Percentiles rank a stretch among this genome's conserved stretches.
phyloP scores from a whole-genome alignment of 225 moss, liverwort and hornwort species.

The Asterella californica region DNA sequence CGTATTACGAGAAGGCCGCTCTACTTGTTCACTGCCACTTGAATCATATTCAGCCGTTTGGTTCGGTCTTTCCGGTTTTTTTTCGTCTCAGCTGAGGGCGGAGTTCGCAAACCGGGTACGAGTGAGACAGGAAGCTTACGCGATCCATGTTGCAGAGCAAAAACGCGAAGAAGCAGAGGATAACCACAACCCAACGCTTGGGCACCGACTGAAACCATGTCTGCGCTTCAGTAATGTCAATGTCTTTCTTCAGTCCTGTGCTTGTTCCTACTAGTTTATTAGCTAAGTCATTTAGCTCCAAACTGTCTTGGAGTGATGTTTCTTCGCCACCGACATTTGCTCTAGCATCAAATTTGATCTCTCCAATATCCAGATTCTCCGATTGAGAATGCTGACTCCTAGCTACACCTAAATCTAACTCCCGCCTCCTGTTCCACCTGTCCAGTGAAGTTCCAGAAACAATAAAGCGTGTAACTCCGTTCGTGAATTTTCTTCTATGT shows the following conservation, averaged over 20 bases:
- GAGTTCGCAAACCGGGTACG: background rate
- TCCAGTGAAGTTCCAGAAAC: conserved; percentile 17
- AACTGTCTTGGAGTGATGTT: conserved; percentile 7
- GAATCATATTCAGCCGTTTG: background rate
- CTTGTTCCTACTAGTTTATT: conserved; percentile 17
- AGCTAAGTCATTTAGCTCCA: conserved; percentile 19
- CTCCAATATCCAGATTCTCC: conserved; percentile 45
- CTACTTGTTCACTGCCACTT: background rate
- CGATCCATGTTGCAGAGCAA: conserved; percentile 99
- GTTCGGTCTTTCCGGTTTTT: background rate
- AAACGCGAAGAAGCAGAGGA: conserved; percentile 84
- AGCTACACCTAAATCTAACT: conserved; percentile 3
- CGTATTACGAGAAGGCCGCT: background rate
- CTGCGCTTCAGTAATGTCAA: conserved; percentile 28
- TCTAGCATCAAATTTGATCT: conserved; percentile 30
- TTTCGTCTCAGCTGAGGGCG: background rate
- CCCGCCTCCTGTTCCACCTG: conserved; percentile 13
- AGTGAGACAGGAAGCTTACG: conserved; percentile 32
- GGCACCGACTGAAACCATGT: conserved; percentile 55
- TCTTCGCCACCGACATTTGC: conserved; percentile 16
- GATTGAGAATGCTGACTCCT: conserved; percentile 39
- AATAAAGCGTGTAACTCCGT: conserved; percentile 11
- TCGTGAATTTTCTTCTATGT: conserved; percentile 13
- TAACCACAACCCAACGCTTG: conserved; percentile 80
- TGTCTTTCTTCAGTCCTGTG: conserved; percentile 1